These are phyloP conservation scores for Paramecium sexaurelia DNA, from an alignment of 73 alveolate genomes.

Conservation along the genomic window DNA sequence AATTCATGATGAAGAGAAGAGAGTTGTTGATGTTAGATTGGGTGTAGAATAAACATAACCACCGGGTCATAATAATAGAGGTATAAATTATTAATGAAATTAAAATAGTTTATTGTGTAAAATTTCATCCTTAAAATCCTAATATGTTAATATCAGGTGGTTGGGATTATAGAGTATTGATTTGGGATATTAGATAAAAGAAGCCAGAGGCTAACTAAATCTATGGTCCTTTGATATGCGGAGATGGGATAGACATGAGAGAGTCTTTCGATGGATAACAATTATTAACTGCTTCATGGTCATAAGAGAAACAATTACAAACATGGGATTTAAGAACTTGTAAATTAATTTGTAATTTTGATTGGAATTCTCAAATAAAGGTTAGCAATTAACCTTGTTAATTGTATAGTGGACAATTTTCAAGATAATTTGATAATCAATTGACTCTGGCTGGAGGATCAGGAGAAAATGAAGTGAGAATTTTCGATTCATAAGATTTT, in stretches of 20 bases:
- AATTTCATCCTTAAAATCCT: slow-evolving; percentile 77
- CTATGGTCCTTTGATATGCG: slow-evolving; percentile 93
- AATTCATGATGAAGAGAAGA: slow-evolving; percentile 74
- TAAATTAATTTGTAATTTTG: slow-evolving; percentile 75
- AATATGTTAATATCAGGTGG: slow-evolving; percentile 81
- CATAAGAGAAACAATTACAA: slow-evolving; percentile 43
- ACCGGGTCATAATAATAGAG: slow-evolving; percentile 70
- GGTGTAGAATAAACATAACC: slow-evolving; percentile 74
- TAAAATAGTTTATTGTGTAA: slow-evolving; percentile 63
- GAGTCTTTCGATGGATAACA: slow-evolving; percentile 70
- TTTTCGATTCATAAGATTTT: slow-evolving; percentile 78
- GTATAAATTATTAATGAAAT: not conserved
- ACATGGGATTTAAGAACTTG: slow-evolving; percentile 72
- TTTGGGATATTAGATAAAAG: slow-evolving; percentile 79
- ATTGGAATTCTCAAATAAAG: slow-evolving; percentile 81
- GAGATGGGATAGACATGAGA: slow-evolving; percentile 90
- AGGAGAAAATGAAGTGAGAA: slow-evolving; percentile 81
- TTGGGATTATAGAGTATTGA: slow-evolving; percentile 84
- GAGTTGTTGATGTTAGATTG: slow-evolving; percentile 60
- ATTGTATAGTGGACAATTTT: slow-evolving; percentile 83
- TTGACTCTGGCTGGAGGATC: slow-evolving; percentile 90
- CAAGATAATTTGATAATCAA: slow-evolving; percentile 78
- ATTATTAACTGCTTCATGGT: slow-evolving; percentile 83
- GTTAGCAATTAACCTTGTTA: slow-evolving; percentile 77
- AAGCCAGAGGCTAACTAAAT: slow-evolving; percentile 77